Conservation (phyloP, 768 basidiomycete species). For the Candolleomyces aberdarensis region DNA sequence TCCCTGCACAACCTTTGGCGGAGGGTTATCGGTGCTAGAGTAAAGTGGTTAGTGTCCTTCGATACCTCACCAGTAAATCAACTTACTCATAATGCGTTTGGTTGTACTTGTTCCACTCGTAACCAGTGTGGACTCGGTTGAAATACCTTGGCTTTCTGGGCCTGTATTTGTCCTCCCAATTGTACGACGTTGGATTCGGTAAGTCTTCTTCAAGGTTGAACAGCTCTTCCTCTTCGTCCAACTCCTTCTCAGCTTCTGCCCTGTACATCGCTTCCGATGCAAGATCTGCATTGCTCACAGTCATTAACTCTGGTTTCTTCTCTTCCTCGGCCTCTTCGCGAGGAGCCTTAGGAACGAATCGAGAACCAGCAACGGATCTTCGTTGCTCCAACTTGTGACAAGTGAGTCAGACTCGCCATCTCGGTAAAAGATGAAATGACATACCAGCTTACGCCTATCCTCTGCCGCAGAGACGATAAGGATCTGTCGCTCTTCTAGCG, state of each 20-base stretch:
- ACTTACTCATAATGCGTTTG: slow-evolving; percentile 98
- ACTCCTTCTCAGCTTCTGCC: slow-evolving; percentile 86
- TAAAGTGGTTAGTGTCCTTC: neutral
- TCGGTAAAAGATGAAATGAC: slow-evolving; percentile 20
- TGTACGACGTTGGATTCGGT: slow-evolving; percentile 78
- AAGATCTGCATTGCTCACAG: slow-evolving; percentile 64
- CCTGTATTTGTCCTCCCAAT: slow-evolving; percentile 98
- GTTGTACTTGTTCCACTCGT: slow-evolving; percentile 99
- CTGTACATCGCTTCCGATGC: slow-evolving; percentile 89
- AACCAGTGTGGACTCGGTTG: slow-evolving; percentile 98
- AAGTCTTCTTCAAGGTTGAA: slow-evolving; percentile 94
- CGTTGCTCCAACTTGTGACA: slow-evolving; percentile 70
- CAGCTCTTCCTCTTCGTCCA: slow-evolving; percentile 94
- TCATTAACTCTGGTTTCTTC: slow-evolving; percentile 38
- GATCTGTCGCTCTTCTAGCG: slow-evolving; percentile 76
- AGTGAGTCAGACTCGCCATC: slow-evolving; percentile 6
- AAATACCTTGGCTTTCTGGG: slow-evolving; percentile 98
- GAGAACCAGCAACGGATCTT: slow-evolving; percentile 75
- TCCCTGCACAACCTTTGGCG: slow-evolving; percentile 98
- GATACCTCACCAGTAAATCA: neutral
- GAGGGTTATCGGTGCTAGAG: slow-evolving; percentile 91
- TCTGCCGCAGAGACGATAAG: slow-evolving; percentile 71
- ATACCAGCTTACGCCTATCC: slow-evolving; percentile 62
- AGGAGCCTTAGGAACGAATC: slow-evolving; percentile 79
- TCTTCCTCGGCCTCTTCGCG: slow-evolving; percentile 57